Base-by-base conservation (phyloP, 306 rosid species). In the Lupinus albus region DNA sequence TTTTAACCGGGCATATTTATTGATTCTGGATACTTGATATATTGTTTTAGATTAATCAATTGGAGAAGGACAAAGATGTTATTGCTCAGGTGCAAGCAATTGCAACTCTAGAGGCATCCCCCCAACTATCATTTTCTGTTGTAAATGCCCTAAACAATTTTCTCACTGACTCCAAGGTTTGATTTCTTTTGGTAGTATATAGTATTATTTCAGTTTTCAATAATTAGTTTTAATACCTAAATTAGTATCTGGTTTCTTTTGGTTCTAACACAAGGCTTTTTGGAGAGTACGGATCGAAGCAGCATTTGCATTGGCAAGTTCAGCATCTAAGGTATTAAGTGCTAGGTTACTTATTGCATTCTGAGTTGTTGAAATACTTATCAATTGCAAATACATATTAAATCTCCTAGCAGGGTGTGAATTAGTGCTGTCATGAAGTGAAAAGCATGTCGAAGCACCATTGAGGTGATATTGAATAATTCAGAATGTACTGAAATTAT, bases 1-100 rank as follows among this genome's bases (percentile, higher is more conserved):
- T 38, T 58, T 64, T 54, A 38, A 21, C 28, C 36, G 35, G 17
- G 25, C 61, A 13, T 46, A 28, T 64, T 55, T 64, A 56, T 87
- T 84, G 76, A 82, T 80, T 69, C 57, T 56, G 38, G 33, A 8
- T 54, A 56, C 38, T 58, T 62, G 46, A 6, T 78, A 38, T 84
- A 44, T 62, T 63, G 72, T 44, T 52, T 82, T 91, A 93, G 99
- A 88, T 93, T 61, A 93, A 93, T 77, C 99, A 89, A 79, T 80
- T 93, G 68, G 99, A 90, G 89, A 93, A 90, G 86, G 99, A 93
- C 78, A 90, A 82, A 79, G 97, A 93, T 83, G 99, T 93, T 76
- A 73, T 88, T 75, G 96, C 99, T 70, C 97, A 93, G 83, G 90
- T 90, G 4, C 99, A 93, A 79, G 97, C 97, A 58, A 90, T 90